phyloP scores from a whole-genome alignment of 495 filamentous ascomycete species.

The Articulospora tetracladia region DNA sequence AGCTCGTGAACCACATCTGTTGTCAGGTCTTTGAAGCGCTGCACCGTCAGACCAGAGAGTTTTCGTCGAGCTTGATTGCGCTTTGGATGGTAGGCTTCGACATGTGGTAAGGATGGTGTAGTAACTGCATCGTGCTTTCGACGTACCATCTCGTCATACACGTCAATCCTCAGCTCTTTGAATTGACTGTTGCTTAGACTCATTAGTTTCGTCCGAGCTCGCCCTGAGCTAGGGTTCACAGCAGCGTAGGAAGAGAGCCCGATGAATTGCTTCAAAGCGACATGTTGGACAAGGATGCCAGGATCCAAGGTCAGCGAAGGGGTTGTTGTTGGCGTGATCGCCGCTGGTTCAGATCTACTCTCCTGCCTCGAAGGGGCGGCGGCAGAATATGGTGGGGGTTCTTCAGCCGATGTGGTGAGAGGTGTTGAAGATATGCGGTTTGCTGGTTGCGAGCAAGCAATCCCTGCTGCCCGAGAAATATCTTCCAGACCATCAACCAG shows the following conservation, averaged over 20 bases:
- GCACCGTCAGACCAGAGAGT: conserved; percentile 74
- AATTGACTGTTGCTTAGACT: conserved; percentile 82
- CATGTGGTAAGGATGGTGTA: conserved; percentile 67
- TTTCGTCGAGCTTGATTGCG: conserved; percentile 91
- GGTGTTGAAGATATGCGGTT: background rate
- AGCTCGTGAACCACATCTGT: conserved; percentile 91
- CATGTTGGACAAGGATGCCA: conserved; percentile 59
- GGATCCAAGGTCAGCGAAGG: background rate
- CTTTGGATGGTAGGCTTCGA: conserved; percentile 83
- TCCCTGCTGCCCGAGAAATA: conserved; percentile 14
- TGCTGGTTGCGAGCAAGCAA: background rate
- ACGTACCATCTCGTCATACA: conserved; percentile 88
- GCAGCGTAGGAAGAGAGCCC: conserved; percentile 62
- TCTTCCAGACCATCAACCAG: conserved; percentile 27
- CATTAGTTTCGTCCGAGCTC: conserved; percentile 85
- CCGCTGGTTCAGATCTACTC: no score
- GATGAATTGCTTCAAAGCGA: conserved; percentile 69
- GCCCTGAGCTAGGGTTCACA: conserved; percentile 60
- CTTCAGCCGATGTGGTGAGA: background rate
- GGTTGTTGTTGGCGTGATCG: background rate
- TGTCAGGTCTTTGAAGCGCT: conserved; percentile 79
- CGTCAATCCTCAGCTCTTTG: conserved; percentile 88
- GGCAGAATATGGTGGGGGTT: conserved; percentile 12
- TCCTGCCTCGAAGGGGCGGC: background rate
- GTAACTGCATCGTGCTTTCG: conserved; percentile 54